A percentile compares a stretch with the other conserved stretches of the same genome.
Evolutionary conservation across 2,329 filamentous ascomycete species (phyloP).

Genomic region (Trichoderma breve): DNA sequence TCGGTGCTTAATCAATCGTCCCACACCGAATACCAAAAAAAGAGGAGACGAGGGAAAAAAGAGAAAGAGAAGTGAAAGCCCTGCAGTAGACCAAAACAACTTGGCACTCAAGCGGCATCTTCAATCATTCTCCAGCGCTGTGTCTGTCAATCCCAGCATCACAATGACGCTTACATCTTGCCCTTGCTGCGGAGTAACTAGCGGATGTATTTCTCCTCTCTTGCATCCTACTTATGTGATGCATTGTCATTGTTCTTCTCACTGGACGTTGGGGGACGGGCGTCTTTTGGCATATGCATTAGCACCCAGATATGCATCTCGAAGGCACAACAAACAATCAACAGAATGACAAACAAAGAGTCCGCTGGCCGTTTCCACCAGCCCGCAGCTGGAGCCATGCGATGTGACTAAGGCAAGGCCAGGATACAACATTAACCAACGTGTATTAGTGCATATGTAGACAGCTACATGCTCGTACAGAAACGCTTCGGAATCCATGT

Average conservation of each 20-base stretch:
- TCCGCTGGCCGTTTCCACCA: neutral
- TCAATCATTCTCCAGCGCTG: neutral
- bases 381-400: neutral
- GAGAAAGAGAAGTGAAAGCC: neutral
- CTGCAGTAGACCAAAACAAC: neutral
- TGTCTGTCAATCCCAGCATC: neutral
- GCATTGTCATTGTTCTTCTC: neutral
- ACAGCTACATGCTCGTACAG: neutral
- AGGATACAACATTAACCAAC: neutral
- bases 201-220: neutral
- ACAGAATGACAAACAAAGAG: neutral
- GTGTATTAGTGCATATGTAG: neutral
- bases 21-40: neutral
- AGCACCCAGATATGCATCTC: conserved; percentile 3
- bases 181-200: neutral
- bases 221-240: neutral
- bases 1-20: neutral
- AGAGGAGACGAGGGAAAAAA: neutral
- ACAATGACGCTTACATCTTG: neutral
- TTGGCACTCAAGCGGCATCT: neutral
- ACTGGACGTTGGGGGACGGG: neutral
- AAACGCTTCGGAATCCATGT: neutral
- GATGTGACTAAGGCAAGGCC: neutral
- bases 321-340: neutral
- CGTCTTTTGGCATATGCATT: conserved; percentile 8